These are phyloP conservation scores for Pneumocystis wakefieldiae DNA, from an alignment of 1,139 yeast species.

Conservation along the genomic window DNA sequence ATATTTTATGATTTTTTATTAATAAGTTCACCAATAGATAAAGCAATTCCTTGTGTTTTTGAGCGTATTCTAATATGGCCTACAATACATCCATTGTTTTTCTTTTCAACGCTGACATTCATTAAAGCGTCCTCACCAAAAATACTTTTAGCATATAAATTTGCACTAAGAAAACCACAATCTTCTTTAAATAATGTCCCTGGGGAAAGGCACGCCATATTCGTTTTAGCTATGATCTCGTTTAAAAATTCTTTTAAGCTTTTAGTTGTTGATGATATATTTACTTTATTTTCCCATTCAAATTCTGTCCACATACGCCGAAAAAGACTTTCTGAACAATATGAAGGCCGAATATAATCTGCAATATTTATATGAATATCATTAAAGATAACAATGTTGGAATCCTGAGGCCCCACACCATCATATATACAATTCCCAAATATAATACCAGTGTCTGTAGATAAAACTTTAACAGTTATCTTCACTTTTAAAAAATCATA, in stretches of 20 bases:
- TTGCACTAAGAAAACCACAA: conserved; percentile 87
- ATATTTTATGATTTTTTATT: not conserved
- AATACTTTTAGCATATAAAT: conserved; percentile 78
- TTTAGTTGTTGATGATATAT: conserved; percentile 48
- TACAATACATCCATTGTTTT: conserved; percentile 52
- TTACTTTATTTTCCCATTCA: conserved; percentile 98
- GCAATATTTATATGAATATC: conserved; percentile 93
- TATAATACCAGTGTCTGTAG: conserved; percentile 94
- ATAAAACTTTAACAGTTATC: conserved; percentile 81
- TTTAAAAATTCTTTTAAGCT: conserved; percentile 65
- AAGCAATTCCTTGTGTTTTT: conserved; percentile 93
- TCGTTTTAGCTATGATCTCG: conserved; percentile 65
- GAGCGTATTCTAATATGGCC: conserved; percentile 96
- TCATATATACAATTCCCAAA: conserved; percentile 95
- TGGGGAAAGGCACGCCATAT: conserved; percentile 88
- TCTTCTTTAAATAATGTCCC: conserved; percentile 46
- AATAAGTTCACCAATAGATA: conserved; percentile 63
- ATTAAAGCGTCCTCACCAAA: conserved; percentile 95
- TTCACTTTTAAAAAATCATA: conserved; percentile 88
- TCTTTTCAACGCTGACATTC: conserved; percentile 80
- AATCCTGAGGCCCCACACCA: conserved; percentile 86
- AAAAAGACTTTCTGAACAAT: conserved; percentile 76
- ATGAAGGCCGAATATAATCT: conserved; percentile 94
- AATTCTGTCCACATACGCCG: conserved; percentile 98
- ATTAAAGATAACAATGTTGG: conserved; percentile 77